Evolutionary conservation across 1,284 basidiomycete genomes (phyloP).

Genomic region (Malassezia nana): DNA sequence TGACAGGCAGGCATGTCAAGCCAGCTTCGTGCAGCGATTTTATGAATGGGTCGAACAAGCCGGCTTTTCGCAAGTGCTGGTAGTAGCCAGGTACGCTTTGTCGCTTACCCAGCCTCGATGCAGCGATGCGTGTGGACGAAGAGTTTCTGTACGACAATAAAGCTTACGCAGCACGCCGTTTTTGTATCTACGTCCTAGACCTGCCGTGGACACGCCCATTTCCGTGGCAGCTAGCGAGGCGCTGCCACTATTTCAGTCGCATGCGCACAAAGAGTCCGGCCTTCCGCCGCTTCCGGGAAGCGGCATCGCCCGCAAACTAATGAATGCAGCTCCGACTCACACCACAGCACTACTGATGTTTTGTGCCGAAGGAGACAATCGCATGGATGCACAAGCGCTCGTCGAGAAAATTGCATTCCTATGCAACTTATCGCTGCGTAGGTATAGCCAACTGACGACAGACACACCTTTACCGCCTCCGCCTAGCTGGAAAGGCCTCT

Average conservation of each 20-base stretch:
- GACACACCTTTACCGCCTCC: not conserved
- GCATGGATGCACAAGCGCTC: conserved; percentile 30
- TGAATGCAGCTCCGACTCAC: conserved; percentile 2
- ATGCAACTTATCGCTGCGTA: not conserved
- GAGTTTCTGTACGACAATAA: conserved; percentile 19
- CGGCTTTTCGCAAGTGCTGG: conserved; percentile 13
- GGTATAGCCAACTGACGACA: not conserved
- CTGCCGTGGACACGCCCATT: not conserved
- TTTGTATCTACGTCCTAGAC: conserved; percentile 7
- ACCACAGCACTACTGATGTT: conserved; percentile 28
- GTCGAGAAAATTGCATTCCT: not conserved
- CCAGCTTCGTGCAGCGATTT: conserved; percentile 9
- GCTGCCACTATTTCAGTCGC: not conserved
- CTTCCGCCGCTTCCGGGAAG: conserved; percentile 28
- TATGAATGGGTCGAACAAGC: conserved; percentile 17
- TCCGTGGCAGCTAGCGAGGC: not conserved
- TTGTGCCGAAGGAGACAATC: conserved; percentile 35
- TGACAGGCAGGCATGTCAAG: not conserved
- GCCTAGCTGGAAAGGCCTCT: conserved; percentile 9
- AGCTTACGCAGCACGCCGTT: conserved; percentile 18
- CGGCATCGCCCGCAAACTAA: conserved; percentile 19
- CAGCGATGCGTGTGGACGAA: conserved; percentile 26
- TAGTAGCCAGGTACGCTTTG: conserved; percentile 12
- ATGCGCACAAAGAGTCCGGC: not conserved
- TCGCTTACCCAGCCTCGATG: conserved; percentile 23